Base-by-base conservation (phyloP, 208 protist genomes). In the Acanthamoeba royreba region DNA sequence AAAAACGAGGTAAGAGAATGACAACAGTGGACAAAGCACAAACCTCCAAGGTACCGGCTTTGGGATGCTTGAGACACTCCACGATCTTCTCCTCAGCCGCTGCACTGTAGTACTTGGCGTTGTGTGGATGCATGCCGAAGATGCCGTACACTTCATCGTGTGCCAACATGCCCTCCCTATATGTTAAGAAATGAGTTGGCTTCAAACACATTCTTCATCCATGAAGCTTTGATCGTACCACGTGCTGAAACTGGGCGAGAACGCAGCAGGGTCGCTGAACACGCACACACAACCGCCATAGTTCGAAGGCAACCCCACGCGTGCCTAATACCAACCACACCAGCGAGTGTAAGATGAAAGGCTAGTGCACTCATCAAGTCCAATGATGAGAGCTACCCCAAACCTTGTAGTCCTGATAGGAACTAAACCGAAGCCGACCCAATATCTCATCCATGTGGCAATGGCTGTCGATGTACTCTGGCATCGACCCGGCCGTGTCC, bases 71-170 rank as follows among this genome's bases (percentile, higher is more conserved):
- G 72, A 96, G 92, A 43, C 91, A 91, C 2, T 47, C 42, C 0
- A 95, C 42, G 4, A 96, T 33, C 22, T 92, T 85, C 17, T 81
- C 8, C 46, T 95, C 94, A 8, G 94, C 53, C n/a, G 63, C 35
- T 1, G 85, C 91, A 0, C 22, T 95, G n/a, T 95, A 95, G 0
- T 95, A 69, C 22, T 42, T 74, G 13, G 95, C 92, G 83, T 96
- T 94, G 17, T 95, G 95, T 58, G 95, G 95, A 45, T 96, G 95
- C 19, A 96, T 93, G 52, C 95, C 95, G 17, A 63, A 61, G 28
- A 61, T 61, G n/a, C 47, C 19, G 47, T 77, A 38, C 49, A 58
- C 49, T 58, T 58, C 49, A n/a, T 58, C 49, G 49, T 58, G 15
- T 22, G 49, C 22, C 49, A 58, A 58, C 15, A 58, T 13, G 49